Base-by-base conservation (phyloP, 2,329 filamentous ascomycete species). In the Pseudopithomyces maydicus region DNA sequence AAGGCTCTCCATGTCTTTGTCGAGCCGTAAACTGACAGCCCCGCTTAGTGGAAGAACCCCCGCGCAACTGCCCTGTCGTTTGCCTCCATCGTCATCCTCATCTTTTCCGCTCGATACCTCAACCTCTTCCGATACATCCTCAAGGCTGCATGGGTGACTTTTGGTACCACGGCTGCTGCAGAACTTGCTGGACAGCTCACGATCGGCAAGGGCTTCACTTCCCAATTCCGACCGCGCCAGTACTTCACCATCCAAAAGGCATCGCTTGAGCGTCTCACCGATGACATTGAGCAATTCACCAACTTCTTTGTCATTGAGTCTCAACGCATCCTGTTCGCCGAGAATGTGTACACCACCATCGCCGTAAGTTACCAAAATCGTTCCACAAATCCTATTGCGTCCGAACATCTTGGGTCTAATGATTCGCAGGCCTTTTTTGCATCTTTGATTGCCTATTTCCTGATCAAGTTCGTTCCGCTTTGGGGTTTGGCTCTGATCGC, bases 301-400 rank as follows among this genome's bases (percentile, higher is more conserved):
- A 88, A 88, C 78, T 89, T 89, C 77, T 86, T 88, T 75, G 81
- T 88, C 64, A 87, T 89, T 61, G 86, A 89, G 72, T 85, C 86
- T 71, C 86, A 89, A 79, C 83, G 86, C 56, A 81, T 88, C 61
- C 73, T 88, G 57, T 89, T 88, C 66, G 86, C 84, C 32, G 86
- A 89, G 80, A 88, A 88, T 66, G 78, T 88, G 54, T 80, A 82
- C 57, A 83, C 82, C 57, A 88, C 86, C 14, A 73, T 85, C 70
- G 81, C 80, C 57, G 85, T 88, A 81, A 73, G 85, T 76, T 23
- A 1, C n/a, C 19, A 6, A 15, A 29, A 17, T 3, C n/a, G 17
- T 19, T 23, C 11, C 14, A n/a, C 19, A 14, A 10, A 19, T 8
- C n/a, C 2, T 23, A 8, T 47, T 12, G 8, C 7, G 17, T 15